Percentiles rank a stretch among this genome's conserved stretches.
These are phyloP conservation scores for Cryphonectria radicalis DNA, from an alignment of 2,329 filamentous ascomycete genomes.

Conservation along the genomic window DNA sequence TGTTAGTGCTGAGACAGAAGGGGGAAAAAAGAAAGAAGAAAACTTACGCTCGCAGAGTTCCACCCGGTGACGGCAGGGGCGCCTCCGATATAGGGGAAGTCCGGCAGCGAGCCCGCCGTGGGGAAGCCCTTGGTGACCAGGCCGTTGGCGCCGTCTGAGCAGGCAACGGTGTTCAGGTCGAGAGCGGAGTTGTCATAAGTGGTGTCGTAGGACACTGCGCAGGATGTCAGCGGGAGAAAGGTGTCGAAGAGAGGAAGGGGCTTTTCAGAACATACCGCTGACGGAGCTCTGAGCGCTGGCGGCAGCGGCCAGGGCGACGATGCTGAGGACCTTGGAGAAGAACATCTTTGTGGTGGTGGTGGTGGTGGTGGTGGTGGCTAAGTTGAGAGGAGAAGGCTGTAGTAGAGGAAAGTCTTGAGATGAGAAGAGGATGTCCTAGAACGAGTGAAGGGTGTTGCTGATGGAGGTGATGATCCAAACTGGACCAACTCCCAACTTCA, in stretches of 20 bases:
- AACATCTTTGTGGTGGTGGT: constrained; percentile 30
- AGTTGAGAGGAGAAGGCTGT: neutral
- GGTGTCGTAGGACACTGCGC: constrained; percentile 70
- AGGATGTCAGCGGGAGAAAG: constrained; percentile 26
- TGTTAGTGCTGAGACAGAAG: neutral
- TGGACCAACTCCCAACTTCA: neutral
- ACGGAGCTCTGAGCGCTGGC: constrained; percentile 31
- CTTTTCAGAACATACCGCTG: constrained; percentile 30
- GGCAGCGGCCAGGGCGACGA: constrained; percentile 34
- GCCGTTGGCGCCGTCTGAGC: constrained; percentile 71
- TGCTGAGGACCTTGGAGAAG: constrained; percentile 35
- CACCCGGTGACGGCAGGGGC: constrained; percentile 55
- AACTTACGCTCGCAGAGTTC: constrained; percentile 51
- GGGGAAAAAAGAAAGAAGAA: neutral
- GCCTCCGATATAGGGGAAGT: constrained; percentile 61
- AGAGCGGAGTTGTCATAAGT: constrained; percentile 68
- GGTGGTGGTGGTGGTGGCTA: neutral
- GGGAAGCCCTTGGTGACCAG: constrained; percentile 64
- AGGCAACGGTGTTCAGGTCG: constrained; percentile 62
- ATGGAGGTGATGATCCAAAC: constrained; percentile 1
- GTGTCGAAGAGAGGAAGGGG: too few relatives aligned
- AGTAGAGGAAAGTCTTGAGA: neutral
- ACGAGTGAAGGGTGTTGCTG: constrained; percentile 10
- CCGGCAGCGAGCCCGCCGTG: constrained; percentile 54
- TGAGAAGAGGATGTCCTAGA: neutral